Base-by-base conservation (phyloP, 108 stramenopile species). In the Aurantiochytrium sp. region DNA sequence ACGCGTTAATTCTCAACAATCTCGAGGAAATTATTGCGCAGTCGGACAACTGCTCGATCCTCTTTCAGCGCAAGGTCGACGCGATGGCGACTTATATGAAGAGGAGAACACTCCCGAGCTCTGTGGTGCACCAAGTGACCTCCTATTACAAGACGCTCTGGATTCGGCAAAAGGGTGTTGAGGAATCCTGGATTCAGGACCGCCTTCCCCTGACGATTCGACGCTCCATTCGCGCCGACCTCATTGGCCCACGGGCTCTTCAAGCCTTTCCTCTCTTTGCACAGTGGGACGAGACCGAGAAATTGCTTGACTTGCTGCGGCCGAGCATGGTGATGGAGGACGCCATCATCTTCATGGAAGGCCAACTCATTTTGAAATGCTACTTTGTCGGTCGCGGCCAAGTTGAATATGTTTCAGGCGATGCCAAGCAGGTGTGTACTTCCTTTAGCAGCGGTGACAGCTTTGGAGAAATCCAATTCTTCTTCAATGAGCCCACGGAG, bases 31-130 rank as follows among this genome's bases (percentile, higher is more conserved):
- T 83, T 23, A 83, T 83, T 83, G 76, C 76, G 45, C 76, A 83
- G 19, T 83, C 76, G 2, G 76, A 83, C 51, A 83, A 25, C 49
- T 53, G 76, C 76, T 83, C 76, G 76, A 83, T 83, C 51, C 76
- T 83, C 12, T 83, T 83, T 23, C 76, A 83, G 76, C 76, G 76
- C n/a, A 83, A 83, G 49, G 51, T 83, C 6, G 76, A 83, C 51
- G n/a, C 45, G 6, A 83, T 83, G 51, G 51, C 18, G 0, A 28
- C 6, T 12, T 83, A 83, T 35, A 83, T 83, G 76, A 83, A 6
- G 45, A 47, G 6, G 25, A 12, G 76, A 6, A 6, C 6, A 2
- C 76, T 83, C 19, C 76, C 76, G 18, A 83, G 23, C 12, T 21
- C 45, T 12, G 28, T 53, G 12, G n/a, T 53, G 12, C 76, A 83